Base-by-base conservation (phyloP, 768 basidiomycete species). In the Serpula lacrymans region DNA sequence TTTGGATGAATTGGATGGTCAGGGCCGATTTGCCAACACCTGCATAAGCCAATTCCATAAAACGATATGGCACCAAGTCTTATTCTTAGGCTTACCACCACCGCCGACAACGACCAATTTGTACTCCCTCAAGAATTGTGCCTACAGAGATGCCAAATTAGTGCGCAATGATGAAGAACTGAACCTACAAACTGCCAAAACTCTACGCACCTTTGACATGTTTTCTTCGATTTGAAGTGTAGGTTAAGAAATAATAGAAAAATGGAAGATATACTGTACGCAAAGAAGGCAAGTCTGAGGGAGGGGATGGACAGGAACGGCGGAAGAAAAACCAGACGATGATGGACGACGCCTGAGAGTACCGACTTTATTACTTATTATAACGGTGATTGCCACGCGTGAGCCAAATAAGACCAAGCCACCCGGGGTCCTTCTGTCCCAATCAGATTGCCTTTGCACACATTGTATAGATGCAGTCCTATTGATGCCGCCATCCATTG, bases 51-150 rank as follows among this genome's bases (percentile, higher is more conserved):
- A 35, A 17, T 25, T 14, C 9, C 6, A 3, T 47, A 32, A 39
- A 38, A 3, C 34, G n/a, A 4, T 28, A 7, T 5, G 8, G 21
- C 18, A 14, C 10, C 28, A 29, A 29, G 28, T 10, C 28, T 14
- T 29, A 29, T 10, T 10, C 28, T 10, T 14, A 29, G 10, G 63
- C 77, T 57, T 39, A 87, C 93, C 94, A 78, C 94, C 95, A 59
- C 95, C 95, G 35, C 95, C 95, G 47, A 97, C 95, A 48, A 98
- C 95, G 49, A 98, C 95, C 45, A 97, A 82, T 74, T 97, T 97
- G 72, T 98, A 98, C 63, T 98, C 95, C 55, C 94, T 75, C 64
- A 98, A 70, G 72, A 92, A 92, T 59, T 86, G 84, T 48, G 88
- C 86, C 84, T 90, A 28, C 24, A 9, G 1, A 10, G 22, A 9